Conservation (phyloP, 108 stramenopile genomes). For the Poteriospumella lacustris region DNA sequence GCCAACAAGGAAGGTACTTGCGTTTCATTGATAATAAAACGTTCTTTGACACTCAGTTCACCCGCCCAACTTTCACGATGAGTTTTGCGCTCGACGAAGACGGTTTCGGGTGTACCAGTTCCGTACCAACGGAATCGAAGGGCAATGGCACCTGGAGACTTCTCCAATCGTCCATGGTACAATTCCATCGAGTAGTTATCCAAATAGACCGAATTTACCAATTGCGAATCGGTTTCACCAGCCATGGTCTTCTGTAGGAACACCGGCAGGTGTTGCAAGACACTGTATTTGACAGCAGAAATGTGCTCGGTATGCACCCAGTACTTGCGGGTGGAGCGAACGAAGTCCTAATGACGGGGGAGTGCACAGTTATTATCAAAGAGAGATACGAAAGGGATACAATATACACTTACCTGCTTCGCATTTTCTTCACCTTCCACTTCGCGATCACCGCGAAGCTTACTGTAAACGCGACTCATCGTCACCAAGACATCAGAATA, state of each 20-base stretch:
- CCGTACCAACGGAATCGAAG: conserved; percentile 92
- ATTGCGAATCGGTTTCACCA: conserved; percentile 68
- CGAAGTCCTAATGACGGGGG: conserved; percentile 68
- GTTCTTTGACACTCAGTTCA: conserved; percentile 88
- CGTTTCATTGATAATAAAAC: conserved; percentile 59
- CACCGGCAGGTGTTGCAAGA: conserved; percentile 86
- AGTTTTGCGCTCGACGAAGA: conserved; percentile 96
- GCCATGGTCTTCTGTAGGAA: conserved; percentile 41
- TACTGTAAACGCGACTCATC: conserved; percentile 68
- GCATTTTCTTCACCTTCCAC: conserved; percentile 60
- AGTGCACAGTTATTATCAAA: neutral
- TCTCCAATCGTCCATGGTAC: conserved; percentile 90
- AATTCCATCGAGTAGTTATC: conserved; percentile 60
- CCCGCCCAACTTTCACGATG: conserved; percentile 97
- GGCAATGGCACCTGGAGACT: conserved; percentile 88
- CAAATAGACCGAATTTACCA: conserved; percentile 82
- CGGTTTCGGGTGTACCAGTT: conserved; percentile 58
- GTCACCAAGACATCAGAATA: conserved; percentile 85
- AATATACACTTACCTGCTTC: conserved; percentile 13
- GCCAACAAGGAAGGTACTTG: conserved; percentile 23
- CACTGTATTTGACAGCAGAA: conserved; percentile 77
- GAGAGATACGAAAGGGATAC: neutral
- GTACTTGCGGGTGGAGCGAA: conserved; percentile 86
- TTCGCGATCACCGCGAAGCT: conserved; percentile 67
- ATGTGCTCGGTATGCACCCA: conserved; percentile 95